These are phyloP conservation scores for Cladophialophora bantiana DNA, from an alignment of 2,329 filamentous ascomycete genomes.

Conservation along the genomic window DNA sequence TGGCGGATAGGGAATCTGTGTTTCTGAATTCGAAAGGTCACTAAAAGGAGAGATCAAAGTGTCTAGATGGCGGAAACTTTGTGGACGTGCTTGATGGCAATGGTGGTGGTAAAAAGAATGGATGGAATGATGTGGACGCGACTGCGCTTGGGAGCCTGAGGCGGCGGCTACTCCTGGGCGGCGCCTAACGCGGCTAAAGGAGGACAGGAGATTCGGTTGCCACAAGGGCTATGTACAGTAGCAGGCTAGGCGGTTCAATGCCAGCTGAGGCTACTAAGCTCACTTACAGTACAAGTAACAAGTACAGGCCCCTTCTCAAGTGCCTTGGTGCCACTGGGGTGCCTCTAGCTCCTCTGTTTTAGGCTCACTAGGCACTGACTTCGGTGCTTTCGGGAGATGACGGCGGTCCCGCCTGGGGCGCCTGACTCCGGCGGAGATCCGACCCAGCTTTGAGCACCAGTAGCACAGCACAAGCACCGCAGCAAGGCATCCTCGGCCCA, in stretches of 20 bases:
- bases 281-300: too few relatives aligned
- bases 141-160: conserved; percentile 26
- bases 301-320: too few relatives aligned
- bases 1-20: background rate
- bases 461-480: background rate
- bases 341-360: background rate
- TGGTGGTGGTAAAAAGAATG: conserved; percentile 38
- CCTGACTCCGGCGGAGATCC: background rate
- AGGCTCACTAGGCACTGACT: conserved; percentile 5
- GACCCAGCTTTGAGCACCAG: background rate
- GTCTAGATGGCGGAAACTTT: background rate
- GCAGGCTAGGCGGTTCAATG: background rate
- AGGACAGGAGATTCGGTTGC: background rate
- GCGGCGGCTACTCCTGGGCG: conserved; percentile 4
- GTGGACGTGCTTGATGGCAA: conserved; percentile 20
- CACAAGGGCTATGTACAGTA: background rate
- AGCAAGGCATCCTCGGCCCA: conserved; percentile 5
- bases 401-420: background rate
- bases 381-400: background rate
- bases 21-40: background rate
- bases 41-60: background rate
- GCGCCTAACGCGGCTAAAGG: conserved; percentile 19
- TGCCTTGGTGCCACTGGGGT: background rate
- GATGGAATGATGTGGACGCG: conserved; percentile 22
- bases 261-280: background rate